phyloP scores from a whole-genome alignment of 2,329 filamentous ascomycete genomes.

The Rhynchosporium graminicola region DNA sequence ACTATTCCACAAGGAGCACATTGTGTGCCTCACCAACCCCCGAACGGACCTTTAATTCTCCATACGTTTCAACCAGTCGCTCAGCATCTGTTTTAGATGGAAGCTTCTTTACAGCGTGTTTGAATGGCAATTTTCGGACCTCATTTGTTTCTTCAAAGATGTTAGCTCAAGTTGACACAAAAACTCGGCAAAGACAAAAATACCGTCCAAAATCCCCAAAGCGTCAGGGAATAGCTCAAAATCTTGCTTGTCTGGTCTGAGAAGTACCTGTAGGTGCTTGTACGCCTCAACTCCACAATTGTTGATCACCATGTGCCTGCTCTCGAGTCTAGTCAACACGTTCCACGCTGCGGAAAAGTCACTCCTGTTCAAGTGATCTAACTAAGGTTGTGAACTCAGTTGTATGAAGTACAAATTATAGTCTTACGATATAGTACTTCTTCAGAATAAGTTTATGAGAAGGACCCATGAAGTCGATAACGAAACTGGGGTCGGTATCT shows the following conservation, averaged over 20 bases:
- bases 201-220: constrained; percentile 18
- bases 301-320: constrained; percentile 44
- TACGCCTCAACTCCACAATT: constrained; percentile 49
- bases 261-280: constrained; percentile 49
- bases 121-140: constrained; percentile 16
- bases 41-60: constrained; percentile 18
- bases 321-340: constrained; percentile 38
- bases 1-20: constrained; percentile 39
- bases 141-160: constrained; percentile 8
- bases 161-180: constrained; percentile 4
- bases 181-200: neutral
- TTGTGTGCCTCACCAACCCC: constrained; percentile 36
- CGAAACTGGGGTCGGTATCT: constrained; percentile 39
- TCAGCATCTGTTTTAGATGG: constrained; percentile 12
- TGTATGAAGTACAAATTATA: constrained; percentile 45
- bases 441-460: constrained; percentile 42
- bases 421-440: constrained; percentile 43
- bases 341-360: constrained; percentile 44
- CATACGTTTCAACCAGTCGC: constrained; percentile 22
- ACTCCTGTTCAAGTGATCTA: constrained; percentile 41
- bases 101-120: constrained; percentile 14
- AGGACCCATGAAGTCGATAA: constrained; percentile 36
- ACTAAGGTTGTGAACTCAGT: constrained; percentile 43
- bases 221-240: constrained; percentile 34
- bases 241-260: constrained; percentile 33